These are phyloP conservation scores for Lactarius trivialis DNA, from an alignment of 768 basidiomycete species.

Conservation along the genomic window DNA sequence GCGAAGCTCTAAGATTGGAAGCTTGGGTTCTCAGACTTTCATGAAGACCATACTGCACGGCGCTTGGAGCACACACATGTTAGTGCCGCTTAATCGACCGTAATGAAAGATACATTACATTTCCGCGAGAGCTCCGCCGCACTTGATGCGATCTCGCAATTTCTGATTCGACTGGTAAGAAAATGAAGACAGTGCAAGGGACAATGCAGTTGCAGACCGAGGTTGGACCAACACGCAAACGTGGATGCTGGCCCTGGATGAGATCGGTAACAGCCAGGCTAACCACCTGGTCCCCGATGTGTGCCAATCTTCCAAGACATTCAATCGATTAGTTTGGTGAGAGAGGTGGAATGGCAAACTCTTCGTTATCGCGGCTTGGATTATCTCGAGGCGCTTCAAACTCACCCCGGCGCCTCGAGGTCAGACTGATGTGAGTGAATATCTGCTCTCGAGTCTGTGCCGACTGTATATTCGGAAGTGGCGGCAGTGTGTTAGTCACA, in stretches of 20 bases:
- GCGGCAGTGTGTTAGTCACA: neutral
- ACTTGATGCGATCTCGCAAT: neutral
- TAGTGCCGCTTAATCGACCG: neutral
- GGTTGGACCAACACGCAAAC: neutral
- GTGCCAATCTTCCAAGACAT: neutral
- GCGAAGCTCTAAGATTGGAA: neutral
- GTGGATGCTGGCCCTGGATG: neutral
- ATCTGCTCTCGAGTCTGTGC: neutral
- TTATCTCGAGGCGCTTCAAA: neutral
- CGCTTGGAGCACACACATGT: neutral
- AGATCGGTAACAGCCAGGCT: neutral
- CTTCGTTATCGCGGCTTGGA: slow-evolving; percentile 1
- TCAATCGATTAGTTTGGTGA: neutral
- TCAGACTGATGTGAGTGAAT: slow-evolving; percentile 9
- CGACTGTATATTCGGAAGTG: slow-evolving; percentile 5
- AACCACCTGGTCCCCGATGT: neutral
- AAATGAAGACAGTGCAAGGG: neutral
- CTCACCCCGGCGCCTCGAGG: neutral
- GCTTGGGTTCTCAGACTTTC: neutral
- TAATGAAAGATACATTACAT: neutral
- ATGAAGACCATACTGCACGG: slow-evolving; percentile 4
- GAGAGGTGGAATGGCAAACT: neutral
- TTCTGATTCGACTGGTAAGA: neutral
- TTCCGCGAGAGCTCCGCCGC: neutral
- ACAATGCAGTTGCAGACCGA: neutral